Base-by-base conservation (phyloP, 1,284 basidiomycete species). In the Cystobasidium slooffiae region DNA sequence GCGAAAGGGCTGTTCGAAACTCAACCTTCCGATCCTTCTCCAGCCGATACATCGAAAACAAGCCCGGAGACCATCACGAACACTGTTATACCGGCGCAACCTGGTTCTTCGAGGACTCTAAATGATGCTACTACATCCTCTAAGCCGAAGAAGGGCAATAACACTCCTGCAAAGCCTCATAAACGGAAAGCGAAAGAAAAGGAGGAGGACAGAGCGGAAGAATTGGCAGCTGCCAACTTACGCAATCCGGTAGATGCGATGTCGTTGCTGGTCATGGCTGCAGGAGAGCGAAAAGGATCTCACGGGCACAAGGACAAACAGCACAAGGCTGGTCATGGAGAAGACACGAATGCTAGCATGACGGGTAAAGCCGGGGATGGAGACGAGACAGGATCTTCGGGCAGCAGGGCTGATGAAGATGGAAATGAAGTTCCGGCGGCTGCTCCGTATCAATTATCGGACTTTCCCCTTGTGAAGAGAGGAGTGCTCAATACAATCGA, bases 381-480 rank as follows among this genome's bases (percentile, higher is more conserved):
- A 18, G 64, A 66, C 16, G 64, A 55, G 6, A 53, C 55, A 10
- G 44, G 37, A 18, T 49, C 58, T 14, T 62, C 58, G 8, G 56
- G 22, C 10, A 56, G 41, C 22, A 22, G 70, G 20, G 62, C 62
- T 6, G 62, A 58, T 37, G 59, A 61, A 18, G 69, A 55, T 12
- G 39, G 41, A 7, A 46, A 56, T 24, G 70, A 58, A 7, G 41
- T 41, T 5, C 8, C 62, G 3, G 46, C 24, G 6, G 22, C 43
- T 46, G 18, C 44, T 31, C 43, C 44, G 46, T 52, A 72, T 20
- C 31, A 55, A 20, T 64, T 67, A 2, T 24, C n/a, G 3, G 75
- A 77, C 18, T 84, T 84, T 75, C 79, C 82, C 0, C 78, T 85
- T 56, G 79, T 85, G 41, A 80, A 81, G 43, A 77, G 83, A 20